These are phyloP conservation scores for Ormosia emarginata DNA, from an alignment of 306 rosid genomes.

Conservation along the genomic window DNA sequence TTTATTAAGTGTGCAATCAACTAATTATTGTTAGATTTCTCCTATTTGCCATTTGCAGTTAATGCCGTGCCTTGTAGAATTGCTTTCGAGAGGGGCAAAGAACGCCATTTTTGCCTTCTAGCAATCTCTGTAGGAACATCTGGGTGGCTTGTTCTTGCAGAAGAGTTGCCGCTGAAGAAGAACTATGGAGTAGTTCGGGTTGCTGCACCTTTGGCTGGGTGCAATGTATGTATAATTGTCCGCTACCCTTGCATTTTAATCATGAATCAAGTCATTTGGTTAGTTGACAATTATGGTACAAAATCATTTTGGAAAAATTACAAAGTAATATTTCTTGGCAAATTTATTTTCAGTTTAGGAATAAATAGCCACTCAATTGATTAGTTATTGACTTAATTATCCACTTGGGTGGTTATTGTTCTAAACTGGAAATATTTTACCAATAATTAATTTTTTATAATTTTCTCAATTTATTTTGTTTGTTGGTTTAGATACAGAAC, in stretches of 20 bases:
- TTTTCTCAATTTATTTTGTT: neutral
- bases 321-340: neutral
- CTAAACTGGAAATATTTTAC: constrained; percentile 4
- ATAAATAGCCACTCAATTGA: neutral
- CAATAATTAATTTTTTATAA: neutral
- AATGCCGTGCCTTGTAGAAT: constrained; percentile 86
- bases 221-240: constrained; percentile 59
- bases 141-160: constrained; percentile 87
- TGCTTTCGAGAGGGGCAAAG: constrained; percentile 91
- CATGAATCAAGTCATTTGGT: neutral
- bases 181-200: constrained; percentile 65
- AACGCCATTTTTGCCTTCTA: constrained; percentile 63
- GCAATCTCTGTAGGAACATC: constrained; percentile 67
- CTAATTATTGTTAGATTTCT: constrained; percentile 11
- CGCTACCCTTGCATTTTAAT: neutral
- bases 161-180: constrained; percentile 67
- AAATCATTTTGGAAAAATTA: constrained; percentile 5
- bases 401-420: neutral
- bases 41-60: constrained; percentile 48
- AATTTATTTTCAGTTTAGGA: neutral
- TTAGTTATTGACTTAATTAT: neutral
- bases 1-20: neutral
- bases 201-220: constrained; percentile 85
- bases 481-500: neutral
- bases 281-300: neutral